Base-by-base conservation (phyloP, 2,329 filamentous ascomycete genomes). In the Beauveria medogensis region DNA sequence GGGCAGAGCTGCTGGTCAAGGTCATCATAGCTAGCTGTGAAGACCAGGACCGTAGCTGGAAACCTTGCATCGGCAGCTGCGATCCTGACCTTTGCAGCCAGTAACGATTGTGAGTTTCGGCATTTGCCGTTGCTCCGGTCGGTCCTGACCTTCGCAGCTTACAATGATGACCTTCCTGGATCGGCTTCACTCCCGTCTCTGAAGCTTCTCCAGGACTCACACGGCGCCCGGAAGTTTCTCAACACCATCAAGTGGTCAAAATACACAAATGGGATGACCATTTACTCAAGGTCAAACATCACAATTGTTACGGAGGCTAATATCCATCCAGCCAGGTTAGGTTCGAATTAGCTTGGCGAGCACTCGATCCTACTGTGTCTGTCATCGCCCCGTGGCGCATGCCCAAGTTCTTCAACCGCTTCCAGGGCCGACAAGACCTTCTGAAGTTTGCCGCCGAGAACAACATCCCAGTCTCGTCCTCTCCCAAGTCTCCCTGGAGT, bases 361-460 rank as follows among this genome's bases (percentile, higher is more conserved):
- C 68, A 16, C 55, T 83, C 57, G 80, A 88, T 74, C 87, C 85
- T 48, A 76, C 75, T 63, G 87, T 89, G 75, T 84, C 87, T 75
- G 52, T 90, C 70, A 87, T 91, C 70, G 87, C 87, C n/a, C 88
- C 88, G 34, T 91, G 88, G 88, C 77, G 88, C 66, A 74, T 87
- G 64, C 85, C 86, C 44, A 80, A 82, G 69, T 90, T 91, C 78
- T 88, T 83, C 77, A 78, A 88, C 65, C 80, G 81, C 64, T 91
- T 90, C 81, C 81, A 75, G 71, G 88, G 89, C 68, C 85, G 89
- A 61, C 80, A 86, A 66, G 88, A 89, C 71, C 82, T 92, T 51
- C 81, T 92, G 55, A 83, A 90, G 72, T 92, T 88, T 70, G 89
- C 89, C 50, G 79, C 77, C 8, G 73, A 83, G 72, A 81, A 83